phyloP scores from a whole-genome alignment of 768 basidiomycete species.

The Hirschioporus abietinus region DNA sequence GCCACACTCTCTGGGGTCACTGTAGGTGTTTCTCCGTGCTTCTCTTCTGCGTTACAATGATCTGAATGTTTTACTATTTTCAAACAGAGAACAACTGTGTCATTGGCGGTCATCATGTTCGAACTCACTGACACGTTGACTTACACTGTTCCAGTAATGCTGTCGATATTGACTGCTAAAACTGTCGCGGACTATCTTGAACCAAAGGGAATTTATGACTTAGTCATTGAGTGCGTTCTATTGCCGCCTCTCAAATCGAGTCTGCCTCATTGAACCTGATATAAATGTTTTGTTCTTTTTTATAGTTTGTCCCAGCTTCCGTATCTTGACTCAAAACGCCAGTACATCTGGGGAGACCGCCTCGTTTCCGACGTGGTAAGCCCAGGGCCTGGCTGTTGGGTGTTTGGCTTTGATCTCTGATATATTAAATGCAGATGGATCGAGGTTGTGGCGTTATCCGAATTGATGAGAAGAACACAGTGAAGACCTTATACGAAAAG shows the following conservation, averaged over 20 bases:
- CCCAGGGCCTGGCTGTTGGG: slow-evolving; percentile 9
- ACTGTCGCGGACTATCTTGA: slow-evolving; percentile 85
- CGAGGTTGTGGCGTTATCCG: slow-evolving; percentile 65
- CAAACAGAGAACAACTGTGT: slow-evolving; percentile 76
- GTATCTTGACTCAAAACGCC: slow-evolving; percentile 86
- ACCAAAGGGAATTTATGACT: slow-evolving; percentile 94
- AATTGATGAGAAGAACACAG: slow-evolving; percentile 70
- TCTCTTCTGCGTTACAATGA: slow-evolving; percentile 7
- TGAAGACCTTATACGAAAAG: slow-evolving; percentile 66
- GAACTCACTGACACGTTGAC: slow-evolving; percentile 91
- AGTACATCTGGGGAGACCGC: slow-evolving; percentile 79
- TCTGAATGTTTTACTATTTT: slow-evolving; percentile 8
- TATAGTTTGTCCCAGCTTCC: slow-evolving; percentile 75
- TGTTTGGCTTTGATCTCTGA: slow-evolving; percentile 9
- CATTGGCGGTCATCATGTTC: slow-evolving; percentile 93
- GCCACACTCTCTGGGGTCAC: slow-evolving; percentile 95
- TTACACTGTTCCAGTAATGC: slow-evolving; percentile 88
- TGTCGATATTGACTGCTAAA: slow-evolving; percentile 84
- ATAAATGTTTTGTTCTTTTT: slow-evolving; percentile 6
- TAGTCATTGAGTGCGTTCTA: slow-evolving; percentile 72
- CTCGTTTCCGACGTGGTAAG: slow-evolving; percentile 77
- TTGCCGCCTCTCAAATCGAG: neutral
- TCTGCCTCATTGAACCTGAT: neutral
- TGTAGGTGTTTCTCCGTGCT: slow-evolving; percentile 37
- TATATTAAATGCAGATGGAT: slow-evolving; percentile 44